Evolutionary conservation across 495 filamentous ascomycete species (phyloP).

Genomic region (Aspergillus wentii): DNA sequence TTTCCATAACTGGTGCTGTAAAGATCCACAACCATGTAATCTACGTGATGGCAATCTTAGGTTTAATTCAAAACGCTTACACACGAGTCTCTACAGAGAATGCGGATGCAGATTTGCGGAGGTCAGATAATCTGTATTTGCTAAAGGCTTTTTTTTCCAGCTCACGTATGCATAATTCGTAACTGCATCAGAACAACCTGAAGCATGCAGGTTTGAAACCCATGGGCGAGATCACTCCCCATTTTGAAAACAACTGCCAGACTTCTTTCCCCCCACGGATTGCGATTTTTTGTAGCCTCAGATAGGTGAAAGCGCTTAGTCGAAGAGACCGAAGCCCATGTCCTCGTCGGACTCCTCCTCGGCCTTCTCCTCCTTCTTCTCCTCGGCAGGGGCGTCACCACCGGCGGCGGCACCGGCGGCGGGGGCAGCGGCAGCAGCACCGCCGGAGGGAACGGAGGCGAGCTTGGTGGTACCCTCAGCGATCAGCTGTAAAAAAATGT

Average conservation of each 20-base stretch:
- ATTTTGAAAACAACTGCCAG: conserved; percentile 31
- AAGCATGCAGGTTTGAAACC: conserved; percentile 29
- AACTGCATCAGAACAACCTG: conserved; percentile 40
- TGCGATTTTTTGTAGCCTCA: conserved; percentile 20
- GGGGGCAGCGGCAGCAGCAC: conserved; percentile 57
- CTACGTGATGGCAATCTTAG: no score
- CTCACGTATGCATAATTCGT: conserved; percentile 36
- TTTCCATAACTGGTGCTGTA: no score
- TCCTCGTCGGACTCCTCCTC: conserved; percentile 97
- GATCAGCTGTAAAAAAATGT: conserved; percentile 91
- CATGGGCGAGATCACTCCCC: conserved; percentile 25
- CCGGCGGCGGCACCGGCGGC: conserved; percentile 62
- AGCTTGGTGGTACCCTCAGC: conserved; percentile 87
- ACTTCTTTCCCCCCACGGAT: conserved; percentile 30
- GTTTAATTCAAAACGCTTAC: no score
- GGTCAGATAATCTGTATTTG: conserved; percentile 40
- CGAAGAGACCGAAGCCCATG: conserved; percentile 99
- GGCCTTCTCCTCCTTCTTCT: conserved; percentile 69
- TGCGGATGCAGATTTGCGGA: conserved; percentile 21
- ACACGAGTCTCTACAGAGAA: no score
- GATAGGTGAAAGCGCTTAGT: conserved; percentile 48
- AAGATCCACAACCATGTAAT: no score
- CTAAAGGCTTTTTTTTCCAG: conserved; percentile 36
- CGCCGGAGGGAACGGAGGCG: conserved; percentile 91
- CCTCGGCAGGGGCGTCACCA: conserved; percentile 63